These are phyloP conservation scores for Apiospora marii DNA, from an alignment of 2,329 filamentous ascomycete species.

Conservation along the genomic window DNA sequence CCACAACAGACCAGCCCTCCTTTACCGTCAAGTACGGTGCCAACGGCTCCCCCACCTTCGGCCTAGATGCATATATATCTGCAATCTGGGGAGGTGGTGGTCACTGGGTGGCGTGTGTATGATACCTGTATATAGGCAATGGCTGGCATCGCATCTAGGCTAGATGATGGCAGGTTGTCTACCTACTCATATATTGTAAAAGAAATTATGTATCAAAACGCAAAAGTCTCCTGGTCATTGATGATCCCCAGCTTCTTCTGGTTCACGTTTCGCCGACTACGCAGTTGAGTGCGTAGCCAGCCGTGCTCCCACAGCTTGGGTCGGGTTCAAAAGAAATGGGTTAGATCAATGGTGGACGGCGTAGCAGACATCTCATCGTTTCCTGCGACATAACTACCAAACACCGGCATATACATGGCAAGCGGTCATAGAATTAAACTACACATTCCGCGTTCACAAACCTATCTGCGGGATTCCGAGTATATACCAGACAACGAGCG, in stretches of 20 bases:
- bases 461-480: too few species aligned
- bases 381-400: neutral
- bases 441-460: too few species aligned
- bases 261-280: neutral
- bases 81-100: neutral
- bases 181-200: constrained; percentile 16
- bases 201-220: neutral
- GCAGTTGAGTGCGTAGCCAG: neutral
- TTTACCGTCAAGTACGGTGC: constrained; percentile 21
- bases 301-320: too few species aligned
- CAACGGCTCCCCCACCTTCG: constrained; percentile 5
- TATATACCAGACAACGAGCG: too few species aligned
- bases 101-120: constrained; percentile 6
- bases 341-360: too few species aligned
- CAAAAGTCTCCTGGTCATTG: neutral
- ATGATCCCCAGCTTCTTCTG: neutral
- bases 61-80: constrained; percentile 1
- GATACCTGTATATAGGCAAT: constrained; percentile 28
- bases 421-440: too few species aligned
- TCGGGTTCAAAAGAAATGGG: neutral
- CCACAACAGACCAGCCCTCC: constrained; percentile 15
- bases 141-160: constrained; percentile 14
- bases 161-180: neutral
- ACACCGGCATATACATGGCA: neutral
- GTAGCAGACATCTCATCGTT: neutral